Percentiles rank a stretch among this genome's conserved stretches.
These are phyloP conservation scores for Theileria orientalis DNA, from an alignment of 169 alveolate genomes.

Conservation along the genomic window DNA sequence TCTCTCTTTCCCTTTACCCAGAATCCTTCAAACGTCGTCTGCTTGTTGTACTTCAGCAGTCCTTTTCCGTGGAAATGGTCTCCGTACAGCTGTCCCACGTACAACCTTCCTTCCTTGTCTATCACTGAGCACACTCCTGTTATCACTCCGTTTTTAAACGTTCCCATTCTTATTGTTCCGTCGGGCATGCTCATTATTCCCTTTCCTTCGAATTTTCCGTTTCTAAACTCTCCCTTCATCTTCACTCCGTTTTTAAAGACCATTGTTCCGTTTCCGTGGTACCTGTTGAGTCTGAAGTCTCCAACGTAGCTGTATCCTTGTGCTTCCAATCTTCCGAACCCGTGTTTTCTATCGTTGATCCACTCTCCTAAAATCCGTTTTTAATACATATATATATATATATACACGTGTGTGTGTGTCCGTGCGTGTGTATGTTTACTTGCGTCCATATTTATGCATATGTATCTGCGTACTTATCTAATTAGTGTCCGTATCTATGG, in stretches of 20 bases:
- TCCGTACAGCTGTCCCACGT: slow-evolving; percentile 56
- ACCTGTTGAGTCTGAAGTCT: slow-evolving; percentile 38
- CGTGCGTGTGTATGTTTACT: too few relatives aligned
- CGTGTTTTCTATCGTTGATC: slow-evolving; percentile 43
- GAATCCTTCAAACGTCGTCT: slow-evolving; percentile 41
- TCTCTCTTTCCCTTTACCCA: slow-evolving; percentile 52
- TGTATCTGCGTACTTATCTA: too few relatives aligned
- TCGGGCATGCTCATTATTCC: slow-evolving; percentile 52
- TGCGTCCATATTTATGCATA: too few relatives aligned
- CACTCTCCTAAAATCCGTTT: slow-evolving; percentile 51
- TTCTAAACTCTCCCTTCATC: slow-evolving; percentile 56
- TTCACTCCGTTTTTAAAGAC: slow-evolving; percentile 20
- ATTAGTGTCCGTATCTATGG: too few relatives aligned
- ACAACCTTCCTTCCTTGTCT: slow-evolving; percentile 42
- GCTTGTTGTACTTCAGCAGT: slow-evolving; percentile 23
- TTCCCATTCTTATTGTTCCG: slow-evolving; percentile 55
- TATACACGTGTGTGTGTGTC: too few relatives aligned
- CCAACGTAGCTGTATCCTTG: slow-evolving; percentile 32
- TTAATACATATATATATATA: not conserved
- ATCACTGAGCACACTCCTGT: slow-evolving; percentile 53
- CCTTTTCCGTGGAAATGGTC: slow-evolving; percentile 52
- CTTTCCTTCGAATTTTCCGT: slow-evolving; percentile 54
- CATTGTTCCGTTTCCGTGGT: slow-evolving; percentile 43
- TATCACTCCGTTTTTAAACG: slow-evolving; percentile 34
- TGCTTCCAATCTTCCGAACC: slow-evolving; percentile 47